phyloP scores from a whole-genome alignment of 768 basidiomycete species.

The Tubosaeta brunneosetosa region DNA sequence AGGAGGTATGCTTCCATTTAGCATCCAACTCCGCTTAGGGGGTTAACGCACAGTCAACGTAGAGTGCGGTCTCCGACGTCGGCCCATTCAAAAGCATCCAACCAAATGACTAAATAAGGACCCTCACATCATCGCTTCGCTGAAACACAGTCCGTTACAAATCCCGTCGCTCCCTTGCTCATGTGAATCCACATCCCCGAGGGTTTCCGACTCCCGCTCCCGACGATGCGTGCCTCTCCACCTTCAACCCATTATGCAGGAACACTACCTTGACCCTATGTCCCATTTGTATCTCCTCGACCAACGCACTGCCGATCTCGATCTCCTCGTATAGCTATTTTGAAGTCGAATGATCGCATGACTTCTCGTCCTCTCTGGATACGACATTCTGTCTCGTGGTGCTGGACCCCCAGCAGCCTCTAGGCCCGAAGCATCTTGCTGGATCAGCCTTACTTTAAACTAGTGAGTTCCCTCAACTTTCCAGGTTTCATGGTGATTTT shows the following conservation, averaged over 20 bases:
- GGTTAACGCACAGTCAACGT: no score
- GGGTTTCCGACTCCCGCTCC: no score
- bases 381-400: neutral
- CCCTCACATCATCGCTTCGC: no score
- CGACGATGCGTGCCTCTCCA: neutral
- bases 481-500: no score
- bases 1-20: no score
- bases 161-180: no score
- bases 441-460: neutral
- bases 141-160: no score
- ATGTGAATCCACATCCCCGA: no score
- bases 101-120: no score
- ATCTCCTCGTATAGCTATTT: constrained; percentile 5
- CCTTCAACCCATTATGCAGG: neutral
- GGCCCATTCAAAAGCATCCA: no score
- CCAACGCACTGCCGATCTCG: neutral
- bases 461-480: neutral
- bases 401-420: neutral
- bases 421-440: neutral
- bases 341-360: neutral
- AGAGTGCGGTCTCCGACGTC: no score
- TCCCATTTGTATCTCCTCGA: constrained; percentile 16
- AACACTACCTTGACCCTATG: constrained; percentile 13
- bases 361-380: neutral
- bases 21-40: no score